These are phyloP conservation scores for Talaromyces piceae DNA, from an alignment of 2,329 filamentous ascomycete species.

Conservation along the genomic window DNA sequence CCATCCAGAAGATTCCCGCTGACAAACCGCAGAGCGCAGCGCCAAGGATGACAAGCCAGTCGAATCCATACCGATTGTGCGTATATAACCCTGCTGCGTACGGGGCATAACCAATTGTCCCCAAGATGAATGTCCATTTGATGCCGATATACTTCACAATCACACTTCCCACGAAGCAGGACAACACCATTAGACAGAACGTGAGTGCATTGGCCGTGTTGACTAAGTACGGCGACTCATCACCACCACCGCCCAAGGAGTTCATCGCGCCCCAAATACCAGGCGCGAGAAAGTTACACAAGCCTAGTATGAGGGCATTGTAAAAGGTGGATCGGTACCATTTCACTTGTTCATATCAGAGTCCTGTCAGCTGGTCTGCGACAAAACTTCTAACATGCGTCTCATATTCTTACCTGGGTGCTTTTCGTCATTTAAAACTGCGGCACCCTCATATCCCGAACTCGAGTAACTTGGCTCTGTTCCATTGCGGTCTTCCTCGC, in stretches of 20 bases:
- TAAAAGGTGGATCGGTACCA: constrained; percentile 67
- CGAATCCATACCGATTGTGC: constrained; percentile 61
- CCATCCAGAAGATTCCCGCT: constrained; percentile 68
- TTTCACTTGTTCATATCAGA: constrained; percentile 40
- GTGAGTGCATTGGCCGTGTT: constrained; percentile 65
- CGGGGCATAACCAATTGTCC: constrained; percentile 64
- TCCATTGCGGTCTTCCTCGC: background rate
- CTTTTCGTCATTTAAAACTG: background rate
- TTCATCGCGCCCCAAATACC: constrained; percentile 71
- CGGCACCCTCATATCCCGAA: background rate
- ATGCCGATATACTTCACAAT: constrained; percentile 63
- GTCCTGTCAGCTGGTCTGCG: background rate
- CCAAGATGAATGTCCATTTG: constrained; percentile 62
- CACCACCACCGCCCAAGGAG: constrained; percentile 62
- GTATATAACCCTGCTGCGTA: constrained; percentile 65
- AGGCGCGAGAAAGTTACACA: constrained; percentile 63
- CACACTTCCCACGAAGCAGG: constrained; percentile 58
- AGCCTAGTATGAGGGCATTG: constrained; percentile 63
- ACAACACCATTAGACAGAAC: constrained; percentile 65
- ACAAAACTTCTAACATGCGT: background rate
- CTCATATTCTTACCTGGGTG: constrained; percentile 8
- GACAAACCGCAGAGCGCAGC: constrained; percentile 62
- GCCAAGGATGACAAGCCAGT: constrained; percentile 63
- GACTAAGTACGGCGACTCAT: constrained; percentile 57
- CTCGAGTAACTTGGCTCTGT: background rate